Conservation (phyloP, 495 filamentous ascomycete species). For the Choiromyces venosus region DNA sequence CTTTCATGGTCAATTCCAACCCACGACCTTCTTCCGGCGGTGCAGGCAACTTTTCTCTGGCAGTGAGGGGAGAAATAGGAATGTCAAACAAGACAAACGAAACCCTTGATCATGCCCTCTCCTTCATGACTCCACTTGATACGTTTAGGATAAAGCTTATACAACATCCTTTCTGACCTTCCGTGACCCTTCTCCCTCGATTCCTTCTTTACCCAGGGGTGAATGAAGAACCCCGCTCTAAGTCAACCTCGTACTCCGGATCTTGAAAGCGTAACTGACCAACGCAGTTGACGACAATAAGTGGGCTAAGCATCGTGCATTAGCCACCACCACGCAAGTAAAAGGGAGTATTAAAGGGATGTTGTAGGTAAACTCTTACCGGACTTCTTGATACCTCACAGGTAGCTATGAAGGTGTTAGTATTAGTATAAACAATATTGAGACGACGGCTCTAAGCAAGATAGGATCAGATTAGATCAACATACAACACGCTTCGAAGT, state of each 20-base stretch:
- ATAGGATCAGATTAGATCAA: neutral
- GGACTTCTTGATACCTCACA: neutral
- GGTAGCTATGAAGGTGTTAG: neutral
- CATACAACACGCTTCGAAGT: neutral
- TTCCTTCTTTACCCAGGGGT: neutral
- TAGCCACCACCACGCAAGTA: neutral
- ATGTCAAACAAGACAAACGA: neutral
- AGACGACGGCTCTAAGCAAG: neutral
- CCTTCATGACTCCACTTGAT: neutral
- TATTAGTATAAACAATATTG: neutral
- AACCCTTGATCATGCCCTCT: neutral
- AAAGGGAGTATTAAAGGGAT: neutral
- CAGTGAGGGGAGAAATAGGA: neutral
- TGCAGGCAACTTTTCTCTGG: neutral
- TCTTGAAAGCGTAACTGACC: neutral
- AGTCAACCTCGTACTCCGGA: neutral
- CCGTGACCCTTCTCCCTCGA: neutral
- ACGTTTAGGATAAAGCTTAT: no score
- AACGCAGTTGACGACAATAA: neutral
- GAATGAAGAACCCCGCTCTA: neutral
- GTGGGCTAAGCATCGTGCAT: neutral
- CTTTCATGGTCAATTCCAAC: no score
- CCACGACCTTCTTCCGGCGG: no score
- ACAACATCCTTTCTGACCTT: neutral
- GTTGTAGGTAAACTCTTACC: neutral